These are phyloP conservation scores for Fraxinus ornus DNA, from an alignment of 305 asterid genomes.

Conservation along the genomic window DNA sequence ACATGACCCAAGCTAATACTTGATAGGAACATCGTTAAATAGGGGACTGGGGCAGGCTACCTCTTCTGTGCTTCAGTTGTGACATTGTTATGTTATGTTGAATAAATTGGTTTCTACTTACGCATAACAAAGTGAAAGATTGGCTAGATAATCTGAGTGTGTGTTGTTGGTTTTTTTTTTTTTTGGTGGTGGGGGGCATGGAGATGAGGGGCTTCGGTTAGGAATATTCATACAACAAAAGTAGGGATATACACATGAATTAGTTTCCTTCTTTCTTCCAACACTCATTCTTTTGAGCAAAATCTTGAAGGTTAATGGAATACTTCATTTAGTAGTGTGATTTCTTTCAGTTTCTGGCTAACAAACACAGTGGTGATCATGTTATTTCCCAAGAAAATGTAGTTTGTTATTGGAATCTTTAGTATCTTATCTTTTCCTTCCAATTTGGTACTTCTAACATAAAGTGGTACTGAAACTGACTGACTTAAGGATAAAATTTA, in stretches of 20 bases:
- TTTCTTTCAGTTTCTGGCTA: too few relatives aligned
- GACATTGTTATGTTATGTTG: background rate
- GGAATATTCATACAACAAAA: background rate
- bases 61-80: background rate
- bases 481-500: background rate
- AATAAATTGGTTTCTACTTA: background rate
- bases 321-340: background rate
- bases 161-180: too few relatives aligned
- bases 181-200: too few relatives aligned
- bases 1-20: background rate
- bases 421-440: background rate
- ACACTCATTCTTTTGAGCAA: background rate
- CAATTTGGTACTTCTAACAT: background rate
- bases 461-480: background rate
- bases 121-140: background rate
- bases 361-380: background rate
- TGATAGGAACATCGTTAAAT: background rate
- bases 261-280: background rate
- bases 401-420: background rate
- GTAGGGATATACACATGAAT: background rate
- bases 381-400: background rate
- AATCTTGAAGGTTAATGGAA: background rate
- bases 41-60: background rate
- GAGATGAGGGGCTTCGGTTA: background rate
- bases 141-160: background rate